Percentiles rank a stretch among this genome's conserved stretches.
These are phyloP conservation scores for Penicillium aurantiogriseum DNA, from an alignment of 2,329 filamentous ascomycete genomes.

Conservation along the genomic window DNA sequence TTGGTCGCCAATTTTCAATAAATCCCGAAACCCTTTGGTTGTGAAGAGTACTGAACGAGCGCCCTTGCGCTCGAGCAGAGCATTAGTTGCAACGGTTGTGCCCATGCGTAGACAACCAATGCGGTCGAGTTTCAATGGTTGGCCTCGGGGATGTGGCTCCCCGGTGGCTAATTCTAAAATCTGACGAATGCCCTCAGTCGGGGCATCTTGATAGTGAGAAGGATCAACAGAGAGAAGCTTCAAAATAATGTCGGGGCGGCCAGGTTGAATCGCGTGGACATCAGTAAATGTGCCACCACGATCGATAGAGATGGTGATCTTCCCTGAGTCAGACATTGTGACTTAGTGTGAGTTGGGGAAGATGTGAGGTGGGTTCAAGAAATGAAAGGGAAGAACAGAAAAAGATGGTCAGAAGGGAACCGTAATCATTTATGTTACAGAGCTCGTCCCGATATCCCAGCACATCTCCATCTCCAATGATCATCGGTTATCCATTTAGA, in stretches of 20 bases:
- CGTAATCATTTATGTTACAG: conserved; percentile 11
- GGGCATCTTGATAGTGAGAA: conserved; percentile 47
- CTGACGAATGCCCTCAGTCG: conserved; percentile 80
- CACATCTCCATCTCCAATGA: neutral
- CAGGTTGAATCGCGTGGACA: conserved; percentile 39
- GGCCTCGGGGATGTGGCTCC: conserved; percentile 35
- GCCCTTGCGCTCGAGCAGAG: conserved; percentile 82
- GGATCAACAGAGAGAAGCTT: conserved; percentile 44
- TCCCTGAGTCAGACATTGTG: conserved; percentile 29
- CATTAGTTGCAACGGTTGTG: conserved; percentile 90
- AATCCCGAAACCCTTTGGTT: conserved; percentile 83
- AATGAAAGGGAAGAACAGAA: neutral
- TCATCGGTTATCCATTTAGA: conserved; percentile 6
- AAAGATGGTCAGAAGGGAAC: neutral
- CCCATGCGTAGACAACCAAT: conserved; percentile 74
- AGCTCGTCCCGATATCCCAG: neutral
- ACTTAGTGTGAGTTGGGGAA: neutral
- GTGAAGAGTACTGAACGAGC: conserved; percentile 84
- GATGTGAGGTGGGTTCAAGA: neutral
- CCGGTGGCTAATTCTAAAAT: conserved; percentile 50
- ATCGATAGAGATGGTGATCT: conserved; percentile 40
- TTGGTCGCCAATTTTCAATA: conserved; percentile 86
- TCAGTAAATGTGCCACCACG: conserved; percentile 45
- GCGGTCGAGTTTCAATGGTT: conserved; percentile 36
- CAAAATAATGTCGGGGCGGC: conserved; percentile 38